Base-by-base conservation (phyloP, 2,329 filamentous ascomycete genomes). In the Reticulascus tulasneorum region DNA sequence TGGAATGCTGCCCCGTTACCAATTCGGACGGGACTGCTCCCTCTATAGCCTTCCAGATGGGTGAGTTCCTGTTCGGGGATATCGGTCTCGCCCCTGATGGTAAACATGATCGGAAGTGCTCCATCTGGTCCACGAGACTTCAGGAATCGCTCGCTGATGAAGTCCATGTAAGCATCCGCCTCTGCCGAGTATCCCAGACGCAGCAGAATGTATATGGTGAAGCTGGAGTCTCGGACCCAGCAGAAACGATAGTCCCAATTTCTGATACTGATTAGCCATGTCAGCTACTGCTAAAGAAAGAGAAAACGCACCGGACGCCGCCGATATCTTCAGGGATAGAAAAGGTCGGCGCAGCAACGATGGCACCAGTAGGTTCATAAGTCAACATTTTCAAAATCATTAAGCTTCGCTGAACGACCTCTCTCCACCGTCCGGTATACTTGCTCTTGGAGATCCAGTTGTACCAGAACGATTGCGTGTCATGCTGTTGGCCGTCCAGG, bases 51-150 rank as follows among this genome's bases (percentile, higher is more conserved):
- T 28, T 86, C 79, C 3, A 90, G 69, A 47, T 90, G 84, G 37
- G 67, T 58, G 6, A 88, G 69, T 45, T 84, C 82, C 23, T 70
- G 51, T 58, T 88, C 84, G 0, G 84, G 82, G 23, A 89, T 84
- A 24, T 87, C 79, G 2, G 82, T 87, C 28, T 79, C 79, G 29
- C 85, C 85, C 17, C 77, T 72, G 46, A 90, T 88, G 25, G 81
- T 86, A 53, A 89, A 88, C 84, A 90, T 89, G 52, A 90, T 86
- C 10, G 85, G 85, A 23, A 90, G 60, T 1, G 75, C 78, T 20
- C 78, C 76, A 32, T 81, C 74, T 1, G 71, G 54, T 7, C 65
- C 65, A n/a, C 77, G 70, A 2, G 79, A 79, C 41, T 77, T 70
- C 21, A 75, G 66, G 42, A 89, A 78, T 9, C 83, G 75, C 46